Percentiles rank a stretch among this genome's conserved stretches.
Conservation (phyloP, 495 filamentous ascomycete genomes). For the Podospora didyma region DNA sequence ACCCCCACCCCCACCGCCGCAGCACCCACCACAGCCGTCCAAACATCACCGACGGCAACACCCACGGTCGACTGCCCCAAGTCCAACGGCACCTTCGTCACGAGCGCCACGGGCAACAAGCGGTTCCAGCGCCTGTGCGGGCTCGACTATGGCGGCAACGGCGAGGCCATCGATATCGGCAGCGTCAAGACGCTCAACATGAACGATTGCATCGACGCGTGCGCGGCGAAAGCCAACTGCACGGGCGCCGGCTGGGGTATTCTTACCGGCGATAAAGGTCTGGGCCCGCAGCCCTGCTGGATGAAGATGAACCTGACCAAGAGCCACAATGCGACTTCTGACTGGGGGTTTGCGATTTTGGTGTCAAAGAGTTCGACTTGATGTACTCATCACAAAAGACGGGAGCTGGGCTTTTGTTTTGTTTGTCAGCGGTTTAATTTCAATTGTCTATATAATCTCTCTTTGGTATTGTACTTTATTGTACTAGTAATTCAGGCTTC, state of each 20-base stretch:
- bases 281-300: constrained; percentile 33
- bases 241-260: constrained; percentile 36
- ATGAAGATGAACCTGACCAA: constrained; percentile 51
- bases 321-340: constrained; percentile 41
- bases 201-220: constrained; percentile 31
- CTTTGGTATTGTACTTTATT: too few species aligned
- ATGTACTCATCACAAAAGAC: too few species aligned
- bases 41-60: constrained; percentile 6
- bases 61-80: constrained; percentile 18
- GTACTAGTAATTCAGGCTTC: too few species aligned
- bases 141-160: constrained; percentile 28
- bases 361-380: neutral
- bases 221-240: constrained; percentile 24
- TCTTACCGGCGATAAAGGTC: constrained; percentile 25
- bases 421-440: too few species aligned
- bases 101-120: constrained; percentile 17
- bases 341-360: constrained; percentile 39
- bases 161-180: constrained; percentile 29
- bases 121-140: constrained; percentile 31
- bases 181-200: constrained; percentile 22
- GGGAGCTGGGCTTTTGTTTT: too few species aligned
- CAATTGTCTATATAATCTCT: too few species aligned
- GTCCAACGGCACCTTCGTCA: constrained; percentile 33
- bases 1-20: neutral
- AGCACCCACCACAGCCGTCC: neutral